These are phyloP conservation scores for Paraglomus occultum DNA, from an alignment of 192 early-diverging fungal genomes.

Conservation along the genomic window DNA sequence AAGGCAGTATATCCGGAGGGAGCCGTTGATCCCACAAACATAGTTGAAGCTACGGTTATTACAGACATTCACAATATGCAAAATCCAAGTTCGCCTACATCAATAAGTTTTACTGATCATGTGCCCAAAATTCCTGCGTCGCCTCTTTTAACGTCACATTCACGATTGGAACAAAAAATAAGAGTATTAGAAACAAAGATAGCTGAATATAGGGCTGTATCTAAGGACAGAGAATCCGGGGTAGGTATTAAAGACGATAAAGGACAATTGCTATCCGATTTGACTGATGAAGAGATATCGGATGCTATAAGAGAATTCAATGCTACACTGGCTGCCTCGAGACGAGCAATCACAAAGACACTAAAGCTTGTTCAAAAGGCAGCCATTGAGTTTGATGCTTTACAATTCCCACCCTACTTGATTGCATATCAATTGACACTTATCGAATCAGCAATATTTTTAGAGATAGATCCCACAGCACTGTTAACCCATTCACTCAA, in stretches of 20 bases:
- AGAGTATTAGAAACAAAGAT: constrained; percentile 37
- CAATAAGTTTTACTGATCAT: constrained; percentile 39
- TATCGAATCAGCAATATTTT: constrained; percentile 69
- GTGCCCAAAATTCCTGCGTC: constrained; percentile 58
- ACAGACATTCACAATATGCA: constrained; percentile 43
- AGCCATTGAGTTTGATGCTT: constrained; percentile 49
- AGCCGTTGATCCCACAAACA: constrained; percentile 51
- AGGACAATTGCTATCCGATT: constrained; percentile 30
- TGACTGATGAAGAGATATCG: constrained; percentile 42
- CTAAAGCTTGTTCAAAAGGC: constrained; percentile 51
- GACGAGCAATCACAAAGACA: constrained; percentile 50
- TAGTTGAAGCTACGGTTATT: constrained; percentile 53
- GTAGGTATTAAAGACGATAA: constrained; percentile 19
- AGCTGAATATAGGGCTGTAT: constrained; percentile 26
- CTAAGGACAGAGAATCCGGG: constrained; percentile 14
- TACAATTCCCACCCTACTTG: constrained; percentile 58
- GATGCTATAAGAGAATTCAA: constrained; percentile 47
- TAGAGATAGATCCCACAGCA: constrained; percentile 56
- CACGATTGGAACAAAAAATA: constrained; percentile 49
- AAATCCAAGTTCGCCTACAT: constrained; percentile 28
- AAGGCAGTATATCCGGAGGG: constrained; percentile 49
- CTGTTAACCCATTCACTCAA: constrained; percentile 61
- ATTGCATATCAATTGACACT: constrained; percentile 68
- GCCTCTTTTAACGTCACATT: constrained; percentile 50
- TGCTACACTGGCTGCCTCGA: constrained; percentile 43